phyloP scores from a whole-genome alignment of 768 basidiomycete species.

The Mycena crocata region DNA sequence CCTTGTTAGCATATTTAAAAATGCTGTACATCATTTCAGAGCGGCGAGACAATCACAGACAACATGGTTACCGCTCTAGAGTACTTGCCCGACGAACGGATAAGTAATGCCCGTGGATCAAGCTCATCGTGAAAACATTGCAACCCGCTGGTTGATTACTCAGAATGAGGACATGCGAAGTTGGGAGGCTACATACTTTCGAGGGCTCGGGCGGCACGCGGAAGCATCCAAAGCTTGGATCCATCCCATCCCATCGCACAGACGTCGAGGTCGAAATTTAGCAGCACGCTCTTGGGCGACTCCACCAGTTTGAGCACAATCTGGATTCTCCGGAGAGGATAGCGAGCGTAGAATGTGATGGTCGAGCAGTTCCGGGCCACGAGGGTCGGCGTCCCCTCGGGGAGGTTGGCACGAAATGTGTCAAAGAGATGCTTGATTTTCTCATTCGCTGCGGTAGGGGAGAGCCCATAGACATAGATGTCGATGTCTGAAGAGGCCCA shows the following conservation, averaged over 20 bases:
- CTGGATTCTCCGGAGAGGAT: constrained; percentile 22
- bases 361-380: constrained; percentile 19
- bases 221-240: constrained; percentile 20
- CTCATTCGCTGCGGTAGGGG: not conserved
- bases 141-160: constrained; percentile 6
- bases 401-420: constrained; percentile 22
- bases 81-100: constrained; percentile 8
- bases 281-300: constrained; percentile 17
- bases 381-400: constrained; percentile 5
- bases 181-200: constrained; percentile 7
- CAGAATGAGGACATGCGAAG: not conserved
- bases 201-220: constrained; percentile 23
- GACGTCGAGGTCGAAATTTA: constrained; percentile 26
- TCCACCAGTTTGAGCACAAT: constrained; percentile 20
- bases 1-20: constrained; percentile 27
- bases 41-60: not conserved
- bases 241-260: constrained; percentile 32
- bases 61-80: constrained; percentile 2
- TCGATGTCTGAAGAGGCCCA: constrained; percentile 23
- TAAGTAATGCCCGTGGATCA: constrained; percentile 15
- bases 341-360: constrained; percentile 27
- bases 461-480: constrained; percentile 19
- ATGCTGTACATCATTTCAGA: not conserved
- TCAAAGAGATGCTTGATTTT: constrained; percentile 20
- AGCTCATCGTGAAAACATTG: constrained; percentile 15